phyloP scores from a whole-genome alignment of 2,329 filamentous ascomycete genomes.

The Sarocladiaceae sp. region DNA sequence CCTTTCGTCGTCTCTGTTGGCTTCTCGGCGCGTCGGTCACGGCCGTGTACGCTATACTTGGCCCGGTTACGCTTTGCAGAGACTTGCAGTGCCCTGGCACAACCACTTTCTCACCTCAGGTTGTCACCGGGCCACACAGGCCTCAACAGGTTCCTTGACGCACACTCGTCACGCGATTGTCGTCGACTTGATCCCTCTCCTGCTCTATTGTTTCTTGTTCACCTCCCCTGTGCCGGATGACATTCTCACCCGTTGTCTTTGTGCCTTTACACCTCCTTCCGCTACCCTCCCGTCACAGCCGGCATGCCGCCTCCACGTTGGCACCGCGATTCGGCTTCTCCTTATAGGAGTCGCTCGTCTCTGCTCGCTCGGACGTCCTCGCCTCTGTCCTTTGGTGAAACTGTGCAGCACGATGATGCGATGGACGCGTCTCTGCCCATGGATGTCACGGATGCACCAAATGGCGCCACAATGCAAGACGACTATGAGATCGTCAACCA shows the following conservation, averaged over 20 bases:
- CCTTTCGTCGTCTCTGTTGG: background rate
- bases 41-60: slow-evolving; percentile 2
- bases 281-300: background rate
- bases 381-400: slow-evolving; percentile 1
- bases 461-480: background rate
- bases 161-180: background rate
- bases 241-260: background rate
- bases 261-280: background rate
- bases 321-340: slow-evolving; percentile 5
- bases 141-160: background rate
- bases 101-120: slow-evolving; percentile 8
- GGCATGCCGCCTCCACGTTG: slow-evolving; percentile 8
- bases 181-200: background rate
- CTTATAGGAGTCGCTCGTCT: slow-evolving; percentile 4
- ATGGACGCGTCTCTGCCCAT: slow-evolving; percentile 1
- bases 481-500: background rate
- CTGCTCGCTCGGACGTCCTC: slow-evolving; percentile 5
- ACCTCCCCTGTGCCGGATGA: slow-evolving; percentile 3
- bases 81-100: slow-evolving; percentile 4
- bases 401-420: background rate
- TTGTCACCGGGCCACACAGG: slow-evolving; percentile 4
- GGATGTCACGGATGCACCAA: slow-evolving; percentile 1
- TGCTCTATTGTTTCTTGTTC: background rate
- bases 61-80: too few relatives aligned
- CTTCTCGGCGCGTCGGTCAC: background rate